Evolutionary conservation across 768 basidiomycete species (phyloP).

Genomic region (Kwoniella botswanensis): DNA sequence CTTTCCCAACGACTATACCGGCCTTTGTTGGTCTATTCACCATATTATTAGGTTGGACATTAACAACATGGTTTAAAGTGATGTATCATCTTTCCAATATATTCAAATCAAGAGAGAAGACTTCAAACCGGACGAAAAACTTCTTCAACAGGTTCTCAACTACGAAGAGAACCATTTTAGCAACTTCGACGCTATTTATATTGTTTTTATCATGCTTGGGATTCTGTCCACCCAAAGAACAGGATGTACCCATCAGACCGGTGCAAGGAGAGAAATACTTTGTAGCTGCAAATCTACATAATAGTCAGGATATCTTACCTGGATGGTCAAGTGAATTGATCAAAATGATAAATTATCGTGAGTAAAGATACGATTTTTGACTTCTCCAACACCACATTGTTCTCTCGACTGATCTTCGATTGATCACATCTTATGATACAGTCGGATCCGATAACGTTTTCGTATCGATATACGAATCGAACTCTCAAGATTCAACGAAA

Average conservation of each 20-base stretch:
- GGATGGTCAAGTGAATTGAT: slow-evolving; percentile 60
- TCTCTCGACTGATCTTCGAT: not conserved
- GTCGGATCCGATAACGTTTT: slow-evolving; percentile 62
- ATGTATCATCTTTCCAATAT: not conserved
- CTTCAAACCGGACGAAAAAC: not conserved
- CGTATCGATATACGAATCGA: slow-evolving; percentile 61
- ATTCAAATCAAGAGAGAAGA: not conserved
- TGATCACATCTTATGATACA: slow-evolving; percentile 2
- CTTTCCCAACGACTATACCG: slow-evolving; percentile 39
- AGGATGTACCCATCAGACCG: not conserved
- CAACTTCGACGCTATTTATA: slow-evolving; percentile 14
- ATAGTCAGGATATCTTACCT: slow-evolving; percentile 59
- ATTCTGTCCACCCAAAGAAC: slow-evolving; percentile 5
- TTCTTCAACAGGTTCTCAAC: slow-evolving; percentile 12
- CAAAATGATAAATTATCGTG: slow-evolving; percentile 40
- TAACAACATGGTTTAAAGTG: slow-evolving; percentile 6
- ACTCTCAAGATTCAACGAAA: slow-evolving; percentile 57
- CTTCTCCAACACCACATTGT: too few species aligned
- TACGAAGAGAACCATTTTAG: not conserved
- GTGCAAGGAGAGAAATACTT: slow-evolving; percentile 28
- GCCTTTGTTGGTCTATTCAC: slow-evolving; percentile 19
- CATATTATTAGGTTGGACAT: slow-evolving; percentile 18
- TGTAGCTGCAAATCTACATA: slow-evolving; percentile 61
- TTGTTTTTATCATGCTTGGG: slow-evolving; percentile 14
- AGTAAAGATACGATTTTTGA: not conserved